A percentile compares a stretch with the other conserved stretches of the same genome.
Conservation (phyloP, 2,329 filamentous ascomycete genomes). For the Fusarium sp. region DNA sequence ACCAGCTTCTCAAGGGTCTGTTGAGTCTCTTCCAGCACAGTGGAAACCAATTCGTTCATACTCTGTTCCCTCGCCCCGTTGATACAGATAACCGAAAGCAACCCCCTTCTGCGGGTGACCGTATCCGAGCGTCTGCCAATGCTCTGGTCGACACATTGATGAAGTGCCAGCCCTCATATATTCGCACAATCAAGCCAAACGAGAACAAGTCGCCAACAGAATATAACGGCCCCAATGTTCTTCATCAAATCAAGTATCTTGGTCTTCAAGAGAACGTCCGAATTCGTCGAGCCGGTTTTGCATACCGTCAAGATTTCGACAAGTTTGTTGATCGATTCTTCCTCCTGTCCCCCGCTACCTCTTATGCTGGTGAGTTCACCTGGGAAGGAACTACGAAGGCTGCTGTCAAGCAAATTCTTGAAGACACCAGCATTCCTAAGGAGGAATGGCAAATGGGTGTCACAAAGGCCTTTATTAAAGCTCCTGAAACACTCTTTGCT, state of each 20-base stretch:
- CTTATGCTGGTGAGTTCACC: slow-evolving; percentile 96
- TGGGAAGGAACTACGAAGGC: slow-evolving; percentile 91
- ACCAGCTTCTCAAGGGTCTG: slow-evolving; percentile 93
- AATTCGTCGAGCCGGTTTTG: slow-evolving; percentile 95
- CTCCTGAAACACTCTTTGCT: slow-evolving; percentile 95
- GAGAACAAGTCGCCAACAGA: slow-evolving; percentile 97
- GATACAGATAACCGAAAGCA: slow-evolving; percentile 96
- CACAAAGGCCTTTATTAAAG: slow-evolving; percentile 98
- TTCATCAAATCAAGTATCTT: slow-evolving; percentile 99
- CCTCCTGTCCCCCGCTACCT: slow-evolving; percentile 91
- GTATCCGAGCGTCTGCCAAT: slow-evolving; percentile 95
- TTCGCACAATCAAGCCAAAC: slow-evolving; percentile 99
- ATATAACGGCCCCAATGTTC: slow-evolving; percentile 90
- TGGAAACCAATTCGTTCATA: slow-evolving; percentile 86
- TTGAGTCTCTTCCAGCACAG: slow-evolving; percentile 88
- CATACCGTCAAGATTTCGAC: slow-evolving; percentile 96
- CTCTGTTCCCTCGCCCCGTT: slow-evolving; percentile 90
- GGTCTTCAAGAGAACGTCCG: slow-evolving; percentile 99
- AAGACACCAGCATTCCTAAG: slow-evolving; percentile 93
- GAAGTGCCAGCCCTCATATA: slow-evolving; percentile 98
- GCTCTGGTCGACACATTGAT: slow-evolving; percentile 94
- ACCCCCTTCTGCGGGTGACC: slow-evolving; percentile 94
- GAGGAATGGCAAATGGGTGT: slow-evolving; percentile 98
- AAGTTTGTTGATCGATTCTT: slow-evolving; percentile 99
- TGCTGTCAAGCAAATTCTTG: slow-evolving; percentile 91